Percentiles rank a stretch among this genome's conserved stretches.
These are phyloP conservation scores for Diaporthe longicolla DNA, from an alignment of 2,329 filamentous ascomycete species.

Conservation along the genomic window DNA sequence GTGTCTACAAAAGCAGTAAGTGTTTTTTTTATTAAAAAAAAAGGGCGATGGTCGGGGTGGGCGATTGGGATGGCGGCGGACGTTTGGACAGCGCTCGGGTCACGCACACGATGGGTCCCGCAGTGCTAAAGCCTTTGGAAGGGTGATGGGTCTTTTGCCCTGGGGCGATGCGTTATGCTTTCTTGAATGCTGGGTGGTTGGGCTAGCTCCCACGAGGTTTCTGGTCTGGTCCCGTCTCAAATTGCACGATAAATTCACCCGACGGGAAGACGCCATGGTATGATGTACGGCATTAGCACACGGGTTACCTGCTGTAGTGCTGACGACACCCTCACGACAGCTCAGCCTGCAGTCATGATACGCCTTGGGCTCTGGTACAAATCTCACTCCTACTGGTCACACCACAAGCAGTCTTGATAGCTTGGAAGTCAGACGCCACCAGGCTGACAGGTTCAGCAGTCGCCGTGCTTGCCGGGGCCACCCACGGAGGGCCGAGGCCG, in stretches of 20 bases:
- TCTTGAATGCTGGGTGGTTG: background rate
- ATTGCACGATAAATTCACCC: constrained; percentile 19
- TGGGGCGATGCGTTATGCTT: background rate
- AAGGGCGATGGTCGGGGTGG: background rate
- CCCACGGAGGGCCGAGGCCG: constrained; percentile 23
- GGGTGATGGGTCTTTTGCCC: background rate
- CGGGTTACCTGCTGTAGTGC: constrained; percentile 13
- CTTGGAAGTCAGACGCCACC: constrained; percentile 4
- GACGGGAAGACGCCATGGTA: constrained; percentile 15
- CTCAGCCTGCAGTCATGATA: constrained; percentile 13
- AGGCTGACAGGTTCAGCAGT: background rate
- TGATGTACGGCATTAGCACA: constrained; percentile 10
- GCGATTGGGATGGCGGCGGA: background rate
- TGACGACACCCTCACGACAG: constrained; percentile 18
- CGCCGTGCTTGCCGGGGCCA: constrained; percentile 30
- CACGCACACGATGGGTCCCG: background rate
- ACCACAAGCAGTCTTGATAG: constrained; percentile 8
- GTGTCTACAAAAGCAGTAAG: background rate
- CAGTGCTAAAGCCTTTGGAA: background rate
- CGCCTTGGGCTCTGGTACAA: background rate
- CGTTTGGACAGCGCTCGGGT: constrained; percentile 2
- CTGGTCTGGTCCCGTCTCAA: constrained; percentile 1
- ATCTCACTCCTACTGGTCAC: background rate
- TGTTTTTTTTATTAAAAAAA: background rate
- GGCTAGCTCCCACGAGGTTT: background rate